Evolutionary conservation across 2,329 filamentous ascomycete genomes (phyloP), one percentile per base, ranked within the genome.

Genomic region (Aureobasidium sp.): DNA sequence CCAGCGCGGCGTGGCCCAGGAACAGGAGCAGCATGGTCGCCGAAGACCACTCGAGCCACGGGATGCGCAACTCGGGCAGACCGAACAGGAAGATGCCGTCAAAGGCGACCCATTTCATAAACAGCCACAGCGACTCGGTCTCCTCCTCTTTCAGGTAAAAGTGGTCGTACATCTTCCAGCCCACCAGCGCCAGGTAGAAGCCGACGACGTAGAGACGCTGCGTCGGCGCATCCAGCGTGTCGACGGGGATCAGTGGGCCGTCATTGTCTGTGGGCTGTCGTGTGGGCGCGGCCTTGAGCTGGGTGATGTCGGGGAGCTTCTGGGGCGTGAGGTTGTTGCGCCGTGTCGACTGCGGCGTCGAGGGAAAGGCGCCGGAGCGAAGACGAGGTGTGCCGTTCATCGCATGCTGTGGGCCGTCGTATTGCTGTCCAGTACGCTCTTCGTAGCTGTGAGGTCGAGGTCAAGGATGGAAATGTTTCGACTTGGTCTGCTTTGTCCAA

Each of bases 31-130:
- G 81, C 58, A 89, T 87, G 0, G 85, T 85, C 37, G 83, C 81
- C 69, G 89, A 88, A 45, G 89, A 90, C 78, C 93, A 90, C 77
- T 97, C 91, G 61, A 99, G 79, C 95, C 94, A 99, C 61, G 94
- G 94, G 81, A 99, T 96, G 71, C 89, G 85, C 67, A 99, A 74
- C 66, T 88, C 83, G 19, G 95, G 93, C 58, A 99, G 77, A 8
- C 89, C 89, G 72, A 95, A 96, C 64, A 97, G 79, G 72, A 92
- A 96, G 25, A 87, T 74, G 63, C 89, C 88, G 75, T 99, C 94
- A 64, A 99, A 83, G 61, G 85, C 80, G 64, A 89, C 83, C 94
- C 94, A 99, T 81, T 97, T 99, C 69, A 95, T 77, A 70, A 96
- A 96, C 51, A 93, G 81, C 82, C 85, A 88, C 63, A 94, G 86